A percentile compares a stretch with the other conserved stretches of the same genome.
Evolutionary conservation across 148 eudicot species (phyloP).

Genomic region (Silene conica): DNA sequence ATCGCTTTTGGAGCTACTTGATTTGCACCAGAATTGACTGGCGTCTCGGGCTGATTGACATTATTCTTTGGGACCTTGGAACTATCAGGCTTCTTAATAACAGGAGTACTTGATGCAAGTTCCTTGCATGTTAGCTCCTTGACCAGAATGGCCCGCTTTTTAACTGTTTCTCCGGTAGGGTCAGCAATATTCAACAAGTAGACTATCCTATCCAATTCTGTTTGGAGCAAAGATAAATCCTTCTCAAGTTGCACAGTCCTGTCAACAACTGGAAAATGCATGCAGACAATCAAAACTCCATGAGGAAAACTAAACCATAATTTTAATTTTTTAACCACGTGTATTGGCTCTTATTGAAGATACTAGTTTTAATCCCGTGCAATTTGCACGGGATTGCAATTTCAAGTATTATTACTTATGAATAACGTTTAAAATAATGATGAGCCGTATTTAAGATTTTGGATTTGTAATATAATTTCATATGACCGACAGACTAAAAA

Average conservation of each 20-base stretch:
- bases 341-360: not conserved
- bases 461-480: no score
- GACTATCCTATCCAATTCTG: constrained; percentile 71
- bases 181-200: constrained; percentile 93
- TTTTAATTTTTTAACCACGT: not conserved
- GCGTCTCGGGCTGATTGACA: constrained; percentile 28
- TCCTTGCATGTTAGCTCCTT: constrained; percentile 33
- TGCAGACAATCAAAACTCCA: constrained; percentile 13
- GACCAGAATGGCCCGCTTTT: constrained; percentile 47
- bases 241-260: constrained; percentile 53
- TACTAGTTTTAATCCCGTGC: no score
- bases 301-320: not conserved
- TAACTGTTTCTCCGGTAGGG: constrained; percentile 82
- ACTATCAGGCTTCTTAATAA: constrained; percentile 28
- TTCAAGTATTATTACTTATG: no score
- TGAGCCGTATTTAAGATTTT: no score
- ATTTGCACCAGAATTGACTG: constrained; percentile 28
- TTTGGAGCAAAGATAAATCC: constrained; percentile 66
- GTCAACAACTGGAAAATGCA: constrained; percentile 52
- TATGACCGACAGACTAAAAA: no score
- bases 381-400: no score
- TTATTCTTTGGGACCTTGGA: constrained; percentile 26
- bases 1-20: constrained; percentile 21
- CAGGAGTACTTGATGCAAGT: constrained; percentile 23
- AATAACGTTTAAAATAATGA: no score